Base-by-base conservation (phyloP, 768 basidiomycete genomes). In the Scleroderma bovista region DNA sequence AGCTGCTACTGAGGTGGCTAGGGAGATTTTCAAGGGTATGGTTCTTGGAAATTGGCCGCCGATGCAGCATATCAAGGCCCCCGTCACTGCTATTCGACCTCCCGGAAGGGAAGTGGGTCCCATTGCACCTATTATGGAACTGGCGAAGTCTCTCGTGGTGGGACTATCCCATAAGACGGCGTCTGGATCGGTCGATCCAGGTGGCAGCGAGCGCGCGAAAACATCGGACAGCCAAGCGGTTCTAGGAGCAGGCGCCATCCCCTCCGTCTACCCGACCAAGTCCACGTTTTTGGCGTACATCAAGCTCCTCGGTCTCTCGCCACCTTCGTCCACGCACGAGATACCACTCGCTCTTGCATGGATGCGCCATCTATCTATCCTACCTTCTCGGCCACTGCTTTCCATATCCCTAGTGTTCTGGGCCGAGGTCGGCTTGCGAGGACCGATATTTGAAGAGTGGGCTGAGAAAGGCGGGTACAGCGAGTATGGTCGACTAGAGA, bases 341-440 rank as follows among this genome's bases (percentile, higher is more conserved):
- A 83, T 93, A 24, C 83, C 88, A 1, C 72, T 77, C 12, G 72
- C 72, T 12, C 63, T 93, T 1, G 79, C 78, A 17, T 91, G 91
- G 88, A 90, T 89, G 88, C 75, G 76, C 7, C 72, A 70, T 15
- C 56, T 89, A 34, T 64, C 64, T 0, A 67, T 91, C 11, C 34
- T 45, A 38, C 88, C 88, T 1, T 69, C 71, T n/a, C 63, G 59
- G 23, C 65, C 71, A 36, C 84, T 84, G 15, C 64, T 93, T 12
- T 76, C 81, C 2, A 60, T 81, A 0, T 79, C 81, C 19, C 60
- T 93, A 44, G 79, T 81, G 40, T 78, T 86, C 51, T 90, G 88
- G 80, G 75, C 74, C 6, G 88, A 92, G 60, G 79, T 86, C 26
- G 78, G 79, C 53, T 65, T 80, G 47, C 75, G 79, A 39, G 76